Evolutionary conservation across 805 yeast species (phyloP).

Genomic region (Lachancea meyersii): DNA sequence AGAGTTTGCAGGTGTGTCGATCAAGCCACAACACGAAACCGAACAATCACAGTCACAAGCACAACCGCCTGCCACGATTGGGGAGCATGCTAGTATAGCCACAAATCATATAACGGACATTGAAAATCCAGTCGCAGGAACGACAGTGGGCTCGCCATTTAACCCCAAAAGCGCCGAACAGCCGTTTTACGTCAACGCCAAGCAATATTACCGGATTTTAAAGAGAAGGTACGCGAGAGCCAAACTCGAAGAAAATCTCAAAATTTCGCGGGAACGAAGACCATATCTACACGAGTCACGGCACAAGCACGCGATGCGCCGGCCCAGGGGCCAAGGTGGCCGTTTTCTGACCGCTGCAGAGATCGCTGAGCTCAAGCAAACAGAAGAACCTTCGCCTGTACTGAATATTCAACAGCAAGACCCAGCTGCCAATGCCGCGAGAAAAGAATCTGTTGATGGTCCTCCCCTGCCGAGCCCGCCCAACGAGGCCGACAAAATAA

Average conservation of each 20-base stretch:
- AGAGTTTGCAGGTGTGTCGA: slow-evolving; percentile 2
- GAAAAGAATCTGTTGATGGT: not conserved
- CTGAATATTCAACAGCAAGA: slow-evolving; percentile 5
- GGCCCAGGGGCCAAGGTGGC: slow-evolving; percentile 99
- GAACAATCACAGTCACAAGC: no score
- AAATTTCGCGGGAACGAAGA: slow-evolving; percentile 81
- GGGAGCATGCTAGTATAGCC: not conserved
- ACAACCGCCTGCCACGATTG: not conserved
- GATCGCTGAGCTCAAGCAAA: slow-evolving; percentile 49
- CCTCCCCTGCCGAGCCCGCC: not conserved
- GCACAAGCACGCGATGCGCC: slow-evolving; percentile 97
- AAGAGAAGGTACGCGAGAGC: slow-evolving; percentile 94
- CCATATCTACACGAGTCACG: slow-evolving; percentile 95
- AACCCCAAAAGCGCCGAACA: slow-evolving; percentile 50
- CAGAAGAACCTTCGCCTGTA: slow-evolving; percentile 10
- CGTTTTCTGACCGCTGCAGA: slow-evolving; percentile 91
- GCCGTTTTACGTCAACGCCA: slow-evolving; percentile 96
- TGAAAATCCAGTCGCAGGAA: slow-evolving; percentile 4
- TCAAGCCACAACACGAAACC: no score
- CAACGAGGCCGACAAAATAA: not conserved
- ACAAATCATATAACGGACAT: slow-evolving; percentile 2
- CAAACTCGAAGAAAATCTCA: slow-evolving; percentile 78
- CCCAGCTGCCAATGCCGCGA: slow-evolving; percentile 1
- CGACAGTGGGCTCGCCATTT: slow-evolving; percentile 3
- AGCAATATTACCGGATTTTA: slow-evolving; percentile 90